Conservation (phyloP, 495 filamentous ascomycete species). For the Xylona heveae region DNA sequence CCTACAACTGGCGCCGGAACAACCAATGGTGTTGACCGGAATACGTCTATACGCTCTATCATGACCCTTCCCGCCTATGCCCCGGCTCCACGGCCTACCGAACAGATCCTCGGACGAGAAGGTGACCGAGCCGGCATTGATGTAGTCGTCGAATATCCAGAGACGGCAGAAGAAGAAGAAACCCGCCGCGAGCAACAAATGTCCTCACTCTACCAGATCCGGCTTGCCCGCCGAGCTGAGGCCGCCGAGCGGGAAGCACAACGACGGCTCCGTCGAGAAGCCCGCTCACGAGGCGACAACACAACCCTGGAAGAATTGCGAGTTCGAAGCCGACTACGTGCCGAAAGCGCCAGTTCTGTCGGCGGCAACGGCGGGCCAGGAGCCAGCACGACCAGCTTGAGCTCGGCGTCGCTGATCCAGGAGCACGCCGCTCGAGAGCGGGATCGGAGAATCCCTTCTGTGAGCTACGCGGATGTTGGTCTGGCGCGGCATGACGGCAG, state of each 20-base stretch:
- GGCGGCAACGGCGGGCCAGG: not conserved
- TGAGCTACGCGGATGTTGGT: slow-evolving; percentile 71
- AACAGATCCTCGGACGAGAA: slow-evolving; percentile 75
- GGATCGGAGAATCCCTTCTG: slow-evolving; percentile 57
- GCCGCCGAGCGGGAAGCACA: slow-evolving; percentile 57
- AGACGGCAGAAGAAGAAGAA: slow-evolving; percentile 56
- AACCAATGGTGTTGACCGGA: slow-evolving; percentile 42
- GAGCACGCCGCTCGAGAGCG: slow-evolving; percentile 21
- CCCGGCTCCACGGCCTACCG: slow-evolving; percentile 41
- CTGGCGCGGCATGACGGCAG: slow-evolving; percentile 78
- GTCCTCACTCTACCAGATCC: slow-evolving; percentile 80
- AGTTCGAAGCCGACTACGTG: slow-evolving; percentile 17
- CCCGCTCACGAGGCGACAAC: slow-evolving; percentile 44
- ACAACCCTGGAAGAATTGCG: slow-evolving; percentile 38
- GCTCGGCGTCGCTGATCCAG: slow-evolving; percentile 1
- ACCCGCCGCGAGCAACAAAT: slow-evolving; percentile 72
- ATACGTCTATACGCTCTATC: slow-evolving; percentile 71
- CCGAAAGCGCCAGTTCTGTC: not conserved
- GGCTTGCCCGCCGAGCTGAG: slow-evolving; percentile 54
- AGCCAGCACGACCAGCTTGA: slow-evolving; percentile 4
- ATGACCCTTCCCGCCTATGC: slow-evolving; percentile 81
- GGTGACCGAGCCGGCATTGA: slow-evolving; percentile 88
- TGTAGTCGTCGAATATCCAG: slow-evolving; percentile 67
- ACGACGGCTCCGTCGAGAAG: slow-evolving; percentile 39
- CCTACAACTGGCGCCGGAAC: too few species aligned